Conservation (phyloP, 139 green algal species). For the Axilococcus clingmanii region DNA sequence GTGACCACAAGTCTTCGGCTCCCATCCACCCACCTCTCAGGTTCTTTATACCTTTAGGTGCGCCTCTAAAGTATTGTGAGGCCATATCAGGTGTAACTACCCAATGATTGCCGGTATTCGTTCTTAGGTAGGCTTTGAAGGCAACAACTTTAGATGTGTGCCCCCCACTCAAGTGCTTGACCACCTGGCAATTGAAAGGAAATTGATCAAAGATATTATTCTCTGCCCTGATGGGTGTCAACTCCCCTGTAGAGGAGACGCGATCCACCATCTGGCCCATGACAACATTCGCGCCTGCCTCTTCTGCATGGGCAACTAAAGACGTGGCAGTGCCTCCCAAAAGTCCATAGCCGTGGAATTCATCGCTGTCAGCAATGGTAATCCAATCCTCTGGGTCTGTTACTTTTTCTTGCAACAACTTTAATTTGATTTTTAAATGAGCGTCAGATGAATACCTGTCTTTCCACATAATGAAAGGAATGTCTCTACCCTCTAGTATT, state of each 20-base stretch:
- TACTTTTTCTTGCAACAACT: conserved; percentile 1
- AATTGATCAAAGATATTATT: conserved; percentile 4
- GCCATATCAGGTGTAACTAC: no score
- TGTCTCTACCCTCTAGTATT: no score
- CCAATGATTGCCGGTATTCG: no score
- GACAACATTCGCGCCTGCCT: neutral
- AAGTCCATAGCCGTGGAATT: conserved; percentile 7
- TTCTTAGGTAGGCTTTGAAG: no score
- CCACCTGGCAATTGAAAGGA: conserved; percentile 3
- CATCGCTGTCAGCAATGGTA: conserved; percentile 8
- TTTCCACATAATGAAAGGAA: no score
- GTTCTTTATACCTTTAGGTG: no score
- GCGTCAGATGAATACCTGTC: no score
- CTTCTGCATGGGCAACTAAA: neutral
- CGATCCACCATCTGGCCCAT: conserved; percentile 8
- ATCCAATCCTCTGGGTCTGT: conserved; percentile 2
- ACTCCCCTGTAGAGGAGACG: neutral
- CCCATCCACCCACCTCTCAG: no score
- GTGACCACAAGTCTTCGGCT: no score
- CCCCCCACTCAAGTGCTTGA: conserved; percentile 1
- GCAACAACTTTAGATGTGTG: no score
- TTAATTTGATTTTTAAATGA: no score
- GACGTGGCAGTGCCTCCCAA: neutral
- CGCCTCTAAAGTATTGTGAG: no score
- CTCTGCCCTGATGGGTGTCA: conserved; percentile 2